Evolutionary conservation across 2,329 filamentous ascomycete genomes (phyloP).

Genomic region (Lachnellula hyalina): DNA sequence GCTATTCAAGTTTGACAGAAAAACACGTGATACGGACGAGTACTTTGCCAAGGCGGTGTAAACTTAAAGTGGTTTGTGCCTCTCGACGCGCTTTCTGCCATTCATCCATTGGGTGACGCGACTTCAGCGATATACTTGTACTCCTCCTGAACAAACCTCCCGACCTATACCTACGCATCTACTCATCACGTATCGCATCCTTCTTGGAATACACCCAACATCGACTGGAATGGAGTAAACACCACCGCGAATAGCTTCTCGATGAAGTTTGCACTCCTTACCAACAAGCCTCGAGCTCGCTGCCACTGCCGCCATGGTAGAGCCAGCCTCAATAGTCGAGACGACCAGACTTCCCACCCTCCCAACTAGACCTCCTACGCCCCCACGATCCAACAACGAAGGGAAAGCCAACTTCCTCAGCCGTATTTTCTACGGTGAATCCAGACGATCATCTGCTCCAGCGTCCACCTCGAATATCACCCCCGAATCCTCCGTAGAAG

Average conservation of each 20-base stretch:
- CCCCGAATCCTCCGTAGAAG: constrained; percentile 32
- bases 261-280: constrained; percentile 13
- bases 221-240: neutral
- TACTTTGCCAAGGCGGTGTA: too few relatives aligned
- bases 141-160: too few relatives aligned
- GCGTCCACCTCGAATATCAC: constrained; percentile 11
- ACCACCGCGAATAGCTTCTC: constrained; percentile 9
- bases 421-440: constrained; percentile 31
- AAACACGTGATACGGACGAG: too few relatives aligned
- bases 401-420: constrained; percentile 30
- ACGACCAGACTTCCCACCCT: constrained; percentile 43
- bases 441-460: constrained; percentile 9
- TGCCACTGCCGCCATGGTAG: constrained; percentile 24
- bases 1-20: too few relatives aligned
- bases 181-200: too few relatives aligned
- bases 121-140: too few relatives aligned
- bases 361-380: constrained; percentile 59
- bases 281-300: constrained; percentile 20
- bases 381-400: constrained; percentile 39
- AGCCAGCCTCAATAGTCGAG: constrained; percentile 16
- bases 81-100: too few relatives aligned
- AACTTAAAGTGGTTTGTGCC: too few relatives aligned
- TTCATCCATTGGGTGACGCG: too few relatives aligned
- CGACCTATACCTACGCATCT: too few relatives aligned
- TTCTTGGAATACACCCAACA: neutral